phyloP scores from a whole-genome alignment of 1,284 basidiomycete species.

The Austroboletus niveus region DNA sequence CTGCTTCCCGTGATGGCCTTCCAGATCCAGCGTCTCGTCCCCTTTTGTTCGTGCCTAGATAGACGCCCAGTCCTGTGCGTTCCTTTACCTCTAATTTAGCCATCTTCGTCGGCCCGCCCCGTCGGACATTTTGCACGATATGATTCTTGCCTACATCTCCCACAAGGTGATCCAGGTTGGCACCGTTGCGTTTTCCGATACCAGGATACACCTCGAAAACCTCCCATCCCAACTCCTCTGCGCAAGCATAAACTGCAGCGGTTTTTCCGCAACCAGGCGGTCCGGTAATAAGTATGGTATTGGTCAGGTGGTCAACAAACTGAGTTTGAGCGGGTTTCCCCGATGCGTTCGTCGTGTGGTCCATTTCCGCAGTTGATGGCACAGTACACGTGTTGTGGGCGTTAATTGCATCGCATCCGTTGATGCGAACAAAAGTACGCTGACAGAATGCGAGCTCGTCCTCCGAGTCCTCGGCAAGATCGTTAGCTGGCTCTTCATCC shows the following conservation, averaged over 20 bases:
- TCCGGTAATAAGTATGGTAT: slow-evolving; percentile 83
- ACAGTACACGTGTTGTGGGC: slow-evolving; percentile 15
- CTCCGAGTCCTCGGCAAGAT: slow-evolving; percentile 31
- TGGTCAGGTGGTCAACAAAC: slow-evolving; percentile 61
- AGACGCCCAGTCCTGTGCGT: slow-evolving; percentile 9
- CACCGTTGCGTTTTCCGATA: slow-evolving; percentile 80
- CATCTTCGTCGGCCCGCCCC: slow-evolving; percentile 11
- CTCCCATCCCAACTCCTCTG: slow-evolving; percentile 91
- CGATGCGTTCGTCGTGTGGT: slow-evolving; percentile 5
- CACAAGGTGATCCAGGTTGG: slow-evolving; percentile 77
- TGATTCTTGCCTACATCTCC: slow-evolving; percentile 96
- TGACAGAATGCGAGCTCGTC: slow-evolving; percentile 35
- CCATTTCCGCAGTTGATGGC: slow-evolving; percentile 17
- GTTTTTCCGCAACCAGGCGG: slow-evolving; percentile 91
- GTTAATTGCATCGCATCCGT: slow-evolving; percentile 2
- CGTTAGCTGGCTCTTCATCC: slow-evolving; percentile 39
- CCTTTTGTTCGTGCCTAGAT: slow-evolving; percentile 14
- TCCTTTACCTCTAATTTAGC: slow-evolving; percentile 5
- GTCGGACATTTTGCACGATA: slow-evolving; percentile 48
- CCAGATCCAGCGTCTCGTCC: not conserved
- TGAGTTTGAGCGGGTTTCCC: slow-evolving; percentile 11
- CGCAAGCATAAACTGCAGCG: slow-evolving; percentile 89
- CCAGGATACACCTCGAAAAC: slow-evolving; percentile 99
- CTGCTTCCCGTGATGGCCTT: slow-evolving; percentile 6
- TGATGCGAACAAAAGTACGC: slow-evolving; percentile 21